A percentile compares a stretch with the other conserved stretches of the same genome.
phyloP scores from a whole-genome alignment of 345 rosid genomes.

The Pseudoturritis turrita region DNA sequence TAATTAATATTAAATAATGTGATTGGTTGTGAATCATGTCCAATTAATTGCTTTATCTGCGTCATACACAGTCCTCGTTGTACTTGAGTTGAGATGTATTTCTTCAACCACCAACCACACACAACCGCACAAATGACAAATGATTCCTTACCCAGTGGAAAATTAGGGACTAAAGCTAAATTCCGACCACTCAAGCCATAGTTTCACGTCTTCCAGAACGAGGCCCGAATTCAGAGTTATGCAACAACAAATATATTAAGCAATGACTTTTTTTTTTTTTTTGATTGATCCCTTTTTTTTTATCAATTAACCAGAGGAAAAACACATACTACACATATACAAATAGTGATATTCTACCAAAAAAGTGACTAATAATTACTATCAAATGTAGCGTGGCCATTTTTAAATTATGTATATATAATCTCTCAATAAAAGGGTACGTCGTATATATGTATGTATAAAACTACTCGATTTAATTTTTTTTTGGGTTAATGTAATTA shows the following conservation, averaged over 20 bases:
- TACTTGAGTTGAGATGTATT: background rate
- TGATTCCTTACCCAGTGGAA: slow-evolving; percentile 14
- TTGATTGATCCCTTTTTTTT: background rate
- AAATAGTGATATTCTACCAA: background rate
- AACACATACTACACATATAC: background rate
- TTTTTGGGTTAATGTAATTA: background rate
- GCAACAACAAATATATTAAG: too few relatives aligned
- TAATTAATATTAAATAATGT: background rate
- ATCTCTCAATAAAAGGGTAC: background rate
- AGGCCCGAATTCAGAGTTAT: too few relatives aligned
- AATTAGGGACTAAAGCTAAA: background rate
- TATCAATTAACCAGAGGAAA: background rate
- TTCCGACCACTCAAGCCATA: too few relatives aligned
- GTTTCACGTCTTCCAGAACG: background rate
- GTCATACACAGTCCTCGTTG: slow-evolving; percentile 22
- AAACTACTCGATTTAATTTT: background rate
- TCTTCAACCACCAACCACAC: slow-evolving; percentile 16
- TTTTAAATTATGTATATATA: background rate
- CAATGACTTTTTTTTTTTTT: too few relatives aligned
- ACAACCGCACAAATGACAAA: slow-evolving; percentile 17
- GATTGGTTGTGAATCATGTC: background rate
- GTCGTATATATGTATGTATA: background rate
- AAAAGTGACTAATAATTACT: too few relatives aligned
- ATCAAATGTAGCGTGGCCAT: background rate
- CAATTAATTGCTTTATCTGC: slow-evolving; percentile 8